phyloP scores from a whole-genome alignment of 2,329 filamentous ascomycete genomes.

The Aureobasidium namibiae region DNA sequence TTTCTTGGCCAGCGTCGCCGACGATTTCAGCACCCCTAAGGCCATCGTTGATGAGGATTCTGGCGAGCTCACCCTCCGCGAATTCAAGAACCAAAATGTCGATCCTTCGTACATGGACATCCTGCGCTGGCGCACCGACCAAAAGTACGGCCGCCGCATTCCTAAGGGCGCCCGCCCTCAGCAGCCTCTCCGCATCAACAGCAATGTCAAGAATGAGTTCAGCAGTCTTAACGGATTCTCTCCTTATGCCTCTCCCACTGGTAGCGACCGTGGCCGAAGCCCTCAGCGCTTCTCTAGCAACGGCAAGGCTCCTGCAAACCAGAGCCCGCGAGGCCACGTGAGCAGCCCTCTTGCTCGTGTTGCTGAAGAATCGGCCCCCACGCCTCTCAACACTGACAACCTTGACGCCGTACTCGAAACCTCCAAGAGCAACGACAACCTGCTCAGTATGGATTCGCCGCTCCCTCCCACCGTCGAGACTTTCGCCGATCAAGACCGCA shows the following conservation, averaged over 20 bases:
- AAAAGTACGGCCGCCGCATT: constrained; percentile 68
- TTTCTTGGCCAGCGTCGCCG: constrained; percentile 78
- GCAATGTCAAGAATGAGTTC: constrained; percentile 43
- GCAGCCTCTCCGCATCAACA: constrained; percentile 37
- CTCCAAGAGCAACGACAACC: constrained; percentile 8
- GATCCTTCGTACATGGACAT: constrained; percentile 94
- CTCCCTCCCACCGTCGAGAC: constrained; percentile 9
- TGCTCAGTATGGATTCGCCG: constrained; percentile 9
- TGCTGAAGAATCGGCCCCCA: constrained; percentile 52
- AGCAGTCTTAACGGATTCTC: constrained; percentile 41
- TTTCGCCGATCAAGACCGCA: constrained; percentile 6
- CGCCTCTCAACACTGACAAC: constrained; percentile 5
- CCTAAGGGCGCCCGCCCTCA: constrained; percentile 36
- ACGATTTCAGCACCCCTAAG: constrained; percentile 84
- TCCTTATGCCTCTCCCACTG: constrained; percentile 58
- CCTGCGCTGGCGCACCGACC: constrained; percentile 87
- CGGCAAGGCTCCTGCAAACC: constrained; percentile 54
- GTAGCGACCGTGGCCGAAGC: constrained; percentile 60
- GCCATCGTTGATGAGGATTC: constrained; percentile 89
- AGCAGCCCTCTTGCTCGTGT: constrained; percentile 67
- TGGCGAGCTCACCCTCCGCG: constrained; percentile 81
- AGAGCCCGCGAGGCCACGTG: constrained; percentile 59
- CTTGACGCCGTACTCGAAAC: not conserved
- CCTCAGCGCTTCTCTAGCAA: constrained; percentile 54
- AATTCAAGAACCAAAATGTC: constrained; percentile 82